Base-by-base conservation (phyloP, 257 asterid species). In the Penstemon davidsonii region DNA sequence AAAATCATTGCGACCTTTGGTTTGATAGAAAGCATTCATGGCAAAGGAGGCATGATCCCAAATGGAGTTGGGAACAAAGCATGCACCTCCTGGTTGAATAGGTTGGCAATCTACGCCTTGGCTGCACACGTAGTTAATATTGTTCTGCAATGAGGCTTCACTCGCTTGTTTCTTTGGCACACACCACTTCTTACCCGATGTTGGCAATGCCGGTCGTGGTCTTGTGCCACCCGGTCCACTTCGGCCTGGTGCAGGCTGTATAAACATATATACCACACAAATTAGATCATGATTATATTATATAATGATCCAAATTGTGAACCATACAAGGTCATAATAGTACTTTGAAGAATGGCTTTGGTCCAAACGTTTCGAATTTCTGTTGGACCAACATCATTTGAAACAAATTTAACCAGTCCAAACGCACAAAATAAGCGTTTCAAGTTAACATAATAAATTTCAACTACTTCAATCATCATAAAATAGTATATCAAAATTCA, bases 11-110 rank as follows among this genome's bases (percentile, higher is more conserved):
- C 77, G 81, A 3, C 98, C 98, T 37, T 83, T 71, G 1, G 65
- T 51, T 64, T 89, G 96, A 54, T 83, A 92, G 82, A 72, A 89
- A 3, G 81, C 67, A 58, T 92, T 87, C 98, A 92, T 92, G 18
- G 71, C 51, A 57, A 38, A 92, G 2, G 95, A 41, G 1, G 96
- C 96, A 13, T 89, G 98, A 10, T 86, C 69, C 53, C 82, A 68
- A 8, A 81, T 53, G 9, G 73, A 79, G 78, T 75, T 73, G 8
- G 98, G 96, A 25, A 65, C 39, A 72, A 80, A 87, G 73, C 96
- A 92, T 5, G 78, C 57, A 4, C 96, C 98, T 1, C 87, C 91
- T 0, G 78, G 76, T 69, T 88, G 85, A 44, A 89, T 78, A 4
- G 89, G 88, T 8, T 40, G 0, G 77, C 91, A 87, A 60, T 85